Base-by-base conservation (phyloP, 768 basidiomycete species). In the Paxillus involutus region DNA sequence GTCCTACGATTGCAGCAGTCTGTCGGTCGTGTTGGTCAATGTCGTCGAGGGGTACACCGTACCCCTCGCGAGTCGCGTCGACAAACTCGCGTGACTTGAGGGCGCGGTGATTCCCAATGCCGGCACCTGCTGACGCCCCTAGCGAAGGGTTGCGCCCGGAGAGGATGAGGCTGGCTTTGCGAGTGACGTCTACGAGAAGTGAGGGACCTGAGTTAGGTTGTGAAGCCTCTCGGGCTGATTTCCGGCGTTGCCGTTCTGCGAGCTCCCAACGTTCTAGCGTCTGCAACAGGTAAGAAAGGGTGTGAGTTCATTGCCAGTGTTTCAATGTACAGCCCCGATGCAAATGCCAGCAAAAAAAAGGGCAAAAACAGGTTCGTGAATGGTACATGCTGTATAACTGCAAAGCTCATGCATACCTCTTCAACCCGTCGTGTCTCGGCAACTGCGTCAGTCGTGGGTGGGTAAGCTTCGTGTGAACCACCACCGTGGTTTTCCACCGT, bases 231-330 rank as follows among this genome's bases (percentile, higher is more conserved):
- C 91, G 80, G 3, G 81, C 85, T 35, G 80, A 78, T 70, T 85
- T 91, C 73, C 91, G 81, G 54, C 88, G 80, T 60, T 84, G 84
- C 17, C 87, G 80, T 63, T 93, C 91, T 39, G 83, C 83, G 44
- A 83, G 73, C 61, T 93, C 91, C 91, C 90, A 93, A 41, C 80
- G 80, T 59, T 80, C 77, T 26, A 94, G 76, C 55, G 83, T 93
- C 91, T 93, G 68, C 49, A 30, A 40, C 60, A 43, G 21, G 16
- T 6, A 37, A 49, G 37, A 42, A 41, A 1, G 35, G 39, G 21
- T 13, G 50, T 17, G 45, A 55, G 44, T 50, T 24, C 19, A 35
- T 9, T 29, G 24, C 41, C 6, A 14, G 26, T 37, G 6, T 19
- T 16, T 17, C 32, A 10, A 32, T 32, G 11, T 11, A 32, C 32